phyloP scores from a whole-genome alignment of 805 yeast genomes.

The Kluyveromyces wickerhamii region DNA sequence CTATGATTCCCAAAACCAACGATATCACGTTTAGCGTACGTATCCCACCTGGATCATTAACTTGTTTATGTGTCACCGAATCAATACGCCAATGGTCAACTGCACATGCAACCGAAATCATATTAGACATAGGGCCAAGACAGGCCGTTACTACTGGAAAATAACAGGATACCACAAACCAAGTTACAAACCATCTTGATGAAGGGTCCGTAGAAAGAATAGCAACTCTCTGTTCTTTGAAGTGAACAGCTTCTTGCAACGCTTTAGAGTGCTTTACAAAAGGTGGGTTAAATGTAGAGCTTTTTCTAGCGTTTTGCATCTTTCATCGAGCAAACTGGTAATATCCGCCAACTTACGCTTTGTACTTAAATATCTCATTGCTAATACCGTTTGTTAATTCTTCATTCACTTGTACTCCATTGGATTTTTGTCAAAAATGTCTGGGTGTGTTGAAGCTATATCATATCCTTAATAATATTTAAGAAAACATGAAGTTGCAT shows the following conservation, averaged over 20 bases:
- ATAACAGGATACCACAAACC: slow-evolving; percentile 63
- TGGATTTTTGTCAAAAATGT: no score
- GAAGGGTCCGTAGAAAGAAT: slow-evolving; percentile 24
- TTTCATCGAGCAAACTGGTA: no score
- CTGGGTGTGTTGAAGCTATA: no score
- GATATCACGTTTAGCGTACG: slow-evolving; percentile 54
- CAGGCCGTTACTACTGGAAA: slow-evolving; percentile 75
- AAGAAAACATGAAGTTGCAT: no score
- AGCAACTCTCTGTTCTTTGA: slow-evolving; percentile 21
- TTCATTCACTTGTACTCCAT: no score
- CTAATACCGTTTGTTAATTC: no score
- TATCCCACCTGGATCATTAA: slow-evolving; percentile 36
- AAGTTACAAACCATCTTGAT: slow-evolving; percentile 26
- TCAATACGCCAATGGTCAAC: slow-evolving; percentile 55
- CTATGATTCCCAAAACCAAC: slow-evolving; percentile 53
- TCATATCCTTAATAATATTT: no score
- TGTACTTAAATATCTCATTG: no score
- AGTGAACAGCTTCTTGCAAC: slow-evolving; percentile 13
- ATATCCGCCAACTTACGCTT: no score
- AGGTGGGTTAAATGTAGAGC: no score
- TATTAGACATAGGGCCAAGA: slow-evolving; percentile 69
- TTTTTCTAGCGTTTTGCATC: no score
- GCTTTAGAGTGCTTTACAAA: no score
- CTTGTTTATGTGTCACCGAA: slow-evolving; percentile 18
- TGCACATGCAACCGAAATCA: slow-evolving; percentile 63